Conservation (phyloP, 129 eudicot species). For the Tanacetum coccineum region DNA sequence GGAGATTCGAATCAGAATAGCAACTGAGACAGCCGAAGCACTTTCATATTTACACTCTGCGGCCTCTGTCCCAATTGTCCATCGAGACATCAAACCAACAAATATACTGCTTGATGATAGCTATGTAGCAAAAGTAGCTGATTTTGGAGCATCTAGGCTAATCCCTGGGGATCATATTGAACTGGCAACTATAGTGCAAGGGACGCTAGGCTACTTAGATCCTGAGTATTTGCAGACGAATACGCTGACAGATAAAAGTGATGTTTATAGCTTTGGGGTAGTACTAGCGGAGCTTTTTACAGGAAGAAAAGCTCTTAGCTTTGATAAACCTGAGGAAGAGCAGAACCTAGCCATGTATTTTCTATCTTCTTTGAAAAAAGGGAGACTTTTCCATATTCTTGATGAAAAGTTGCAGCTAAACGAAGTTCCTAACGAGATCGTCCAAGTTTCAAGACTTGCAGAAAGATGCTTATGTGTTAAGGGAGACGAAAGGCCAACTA, state of each 20-base stretch:
- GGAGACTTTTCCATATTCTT: slow-evolving; percentile 16
- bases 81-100: slow-evolving; percentile 32
- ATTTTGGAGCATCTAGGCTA: slow-evolving; percentile 35
- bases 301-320: slow-evolving; percentile 20
- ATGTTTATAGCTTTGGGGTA: slow-evolving; percentile 38
- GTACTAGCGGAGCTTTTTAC: slow-evolving; percentile 28
- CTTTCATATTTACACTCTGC: slow-evolving; percentile 34
- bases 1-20: slow-evolving; percentile 32
- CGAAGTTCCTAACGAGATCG: slow-evolving; percentile 1
- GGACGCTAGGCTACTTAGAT: slow-evolving; percentile 39
- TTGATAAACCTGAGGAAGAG: slow-evolving; percentile 27
- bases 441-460: slow-evolving; percentile 14
- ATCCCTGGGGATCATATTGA: slow-evolving; percentile 28
- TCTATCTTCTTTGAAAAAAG: slow-evolving; percentile 14
- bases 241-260: slow-evolving; percentile 34
- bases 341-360: slow-evolving; percentile 22
- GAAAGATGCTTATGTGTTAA: slow-evolving; percentile 17
- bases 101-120: slow-evolving; percentile 33
- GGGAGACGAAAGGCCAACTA: slow-evolving; percentile 27
- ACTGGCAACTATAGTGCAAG: slow-evolving; percentile 31
- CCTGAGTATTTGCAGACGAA: slow-evolving; percentile 36
- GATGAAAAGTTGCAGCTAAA: slow-evolving; percentile 6
- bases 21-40: slow-evolving; percentile 32
- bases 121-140: slow-evolving; percentile 35
- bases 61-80: slow-evolving; percentile 31